These are phyloP conservation scores for Simmondsia chinensis DNA, from an alignment of 148 eudicot genomes.

Conservation along the genomic window DNA sequence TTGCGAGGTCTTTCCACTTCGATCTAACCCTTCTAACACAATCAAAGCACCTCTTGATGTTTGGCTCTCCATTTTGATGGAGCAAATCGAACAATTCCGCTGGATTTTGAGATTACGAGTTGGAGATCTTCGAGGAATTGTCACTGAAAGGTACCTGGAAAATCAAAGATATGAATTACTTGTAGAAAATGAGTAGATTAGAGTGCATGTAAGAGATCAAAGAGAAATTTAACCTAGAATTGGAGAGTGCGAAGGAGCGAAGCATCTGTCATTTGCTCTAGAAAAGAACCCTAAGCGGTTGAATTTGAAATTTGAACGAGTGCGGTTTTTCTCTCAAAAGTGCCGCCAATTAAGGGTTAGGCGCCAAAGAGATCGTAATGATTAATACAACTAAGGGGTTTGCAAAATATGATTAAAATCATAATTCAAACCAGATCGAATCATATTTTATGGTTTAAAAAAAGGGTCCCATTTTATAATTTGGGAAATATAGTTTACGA, in stretches of 20 bases:
- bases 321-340: too few relatives aligned
- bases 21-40: slow-evolving; percentile 90
- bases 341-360: too few relatives aligned
- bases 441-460: too few relatives aligned
- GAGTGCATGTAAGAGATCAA: background rate
- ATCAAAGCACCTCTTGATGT: slow-evolving; percentile 77
- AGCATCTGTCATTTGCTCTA: too few relatives aligned
- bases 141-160: background rate
- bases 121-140: background rate
- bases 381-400: too few relatives aligned
- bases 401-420: too few relatives aligned
- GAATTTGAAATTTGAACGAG: too few relatives aligned
- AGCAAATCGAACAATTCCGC: slow-evolving; percentile 13
- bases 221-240: background rate
- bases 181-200: background rate
- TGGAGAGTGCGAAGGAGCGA: slow-evolving; percentile 7
- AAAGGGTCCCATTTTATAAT: too few relatives aligned
- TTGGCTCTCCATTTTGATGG: slow-evolving; percentile 44
- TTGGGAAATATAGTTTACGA: too few relatives aligned
- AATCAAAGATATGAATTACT: background rate
- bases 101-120: background rate
- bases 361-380: too few relatives aligned
- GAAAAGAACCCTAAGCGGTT: too few relatives aligned
- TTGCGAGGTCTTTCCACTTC: slow-evolving; percentile 92
- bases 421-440: too few relatives aligned